Evolutionary conservation across 495 filamentous ascomycete species (phyloP).

Genomic region (Articulospora tetracladia): DNA sequence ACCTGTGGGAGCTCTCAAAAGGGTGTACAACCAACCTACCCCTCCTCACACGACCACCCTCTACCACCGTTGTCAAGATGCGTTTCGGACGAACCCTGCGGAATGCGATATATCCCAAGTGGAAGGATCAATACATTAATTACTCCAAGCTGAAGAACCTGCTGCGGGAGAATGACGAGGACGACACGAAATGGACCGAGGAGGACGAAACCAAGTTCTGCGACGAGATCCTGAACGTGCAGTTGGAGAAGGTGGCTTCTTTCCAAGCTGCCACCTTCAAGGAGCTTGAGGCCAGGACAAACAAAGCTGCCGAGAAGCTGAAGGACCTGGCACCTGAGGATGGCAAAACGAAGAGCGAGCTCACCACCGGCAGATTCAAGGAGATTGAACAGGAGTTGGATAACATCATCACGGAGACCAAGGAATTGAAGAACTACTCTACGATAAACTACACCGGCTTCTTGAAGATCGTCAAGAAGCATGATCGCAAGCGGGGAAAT

Average conservation of each 20-base stretch:
- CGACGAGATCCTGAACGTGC: conserved; percentile 88
- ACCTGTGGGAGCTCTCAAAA: neutral
- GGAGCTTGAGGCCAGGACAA: conserved; percentile 64
- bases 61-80: conserved; percentile 50
- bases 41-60: neutral
- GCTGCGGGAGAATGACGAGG: conserved; percentile 68
- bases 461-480: conserved; percentile 97
- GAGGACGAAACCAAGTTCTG: conserved; percentile 93
- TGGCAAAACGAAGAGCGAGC: conserved; percentile 26
- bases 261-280: conserved; percentile 79
- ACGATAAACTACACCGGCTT: conserved; percentile 97
- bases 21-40: neutral
- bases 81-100: conserved; percentile 87
- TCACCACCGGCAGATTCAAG: conserved; percentile 53
- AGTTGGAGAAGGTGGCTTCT: conserved; percentile 90
- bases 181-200: conserved; percentile 76
- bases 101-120: conserved; percentile 77
- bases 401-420: conserved; percentile 81
- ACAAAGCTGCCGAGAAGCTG: conserved; percentile 56
- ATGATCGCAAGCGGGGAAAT: conserved; percentile 81
- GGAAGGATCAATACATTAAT: conserved; percentile 92
- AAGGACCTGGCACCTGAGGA: conserved; percentile 43
- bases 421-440: conserved; percentile 90
- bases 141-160: conserved; percentile 88
- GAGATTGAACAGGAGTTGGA: conserved; percentile 79